Conservation (phyloP, 108 stramenopile species). For the Nitzschia inconspicua region DNA sequence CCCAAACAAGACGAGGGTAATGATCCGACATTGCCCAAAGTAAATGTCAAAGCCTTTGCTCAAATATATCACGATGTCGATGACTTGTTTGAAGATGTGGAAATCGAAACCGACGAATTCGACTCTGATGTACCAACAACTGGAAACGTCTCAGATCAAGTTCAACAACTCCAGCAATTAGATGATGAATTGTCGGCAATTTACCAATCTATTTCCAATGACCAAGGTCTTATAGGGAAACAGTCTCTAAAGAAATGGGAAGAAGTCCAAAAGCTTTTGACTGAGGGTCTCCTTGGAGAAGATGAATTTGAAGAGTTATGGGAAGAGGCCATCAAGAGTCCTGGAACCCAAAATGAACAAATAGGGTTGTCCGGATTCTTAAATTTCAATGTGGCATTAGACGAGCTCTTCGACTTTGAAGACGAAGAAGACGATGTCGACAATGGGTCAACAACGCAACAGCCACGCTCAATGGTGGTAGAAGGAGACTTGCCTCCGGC, state of each 20-base stretch:
- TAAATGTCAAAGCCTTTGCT: constrained; percentile 71
- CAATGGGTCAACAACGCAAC: constrained; percentile 19
- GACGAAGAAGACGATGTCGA: constrained; percentile 51
- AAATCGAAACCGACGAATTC: constrained; percentile 28
- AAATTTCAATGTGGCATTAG: constrained; percentile 65
- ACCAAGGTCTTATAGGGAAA: constrained; percentile 35
- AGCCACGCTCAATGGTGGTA: constrained; percentile 20
- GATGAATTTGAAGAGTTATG: constrained; percentile 75
- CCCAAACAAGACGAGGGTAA: constrained; percentile 32
- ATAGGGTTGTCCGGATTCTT: constrained; percentile 66
- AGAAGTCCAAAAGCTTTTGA: constrained; percentile 62
- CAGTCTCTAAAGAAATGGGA: constrained; percentile 53
- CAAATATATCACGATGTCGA: constrained; percentile 77
- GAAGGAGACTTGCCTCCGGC: constrained; percentile 58
- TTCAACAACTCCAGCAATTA: constrained; percentile 20
- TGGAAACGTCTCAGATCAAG: neutral
- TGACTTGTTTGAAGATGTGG: constrained; percentile 80
- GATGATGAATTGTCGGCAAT: constrained; percentile 37
- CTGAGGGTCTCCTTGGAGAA: constrained; percentile 66
- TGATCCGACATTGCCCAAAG: constrained; percentile 33
- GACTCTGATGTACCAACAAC: neutral
- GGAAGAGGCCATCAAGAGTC: constrained; percentile 37
- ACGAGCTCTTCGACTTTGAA: constrained; percentile 76
- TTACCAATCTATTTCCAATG: constrained; percentile 38
- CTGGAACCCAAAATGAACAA: constrained; percentile 5